Percentiles rank a stretch among this genome's conserved stretches.
Conservation (phyloP, 2,329 filamentous ascomycete genomes). For the Teratosphaeria zuluensis region DNA sequence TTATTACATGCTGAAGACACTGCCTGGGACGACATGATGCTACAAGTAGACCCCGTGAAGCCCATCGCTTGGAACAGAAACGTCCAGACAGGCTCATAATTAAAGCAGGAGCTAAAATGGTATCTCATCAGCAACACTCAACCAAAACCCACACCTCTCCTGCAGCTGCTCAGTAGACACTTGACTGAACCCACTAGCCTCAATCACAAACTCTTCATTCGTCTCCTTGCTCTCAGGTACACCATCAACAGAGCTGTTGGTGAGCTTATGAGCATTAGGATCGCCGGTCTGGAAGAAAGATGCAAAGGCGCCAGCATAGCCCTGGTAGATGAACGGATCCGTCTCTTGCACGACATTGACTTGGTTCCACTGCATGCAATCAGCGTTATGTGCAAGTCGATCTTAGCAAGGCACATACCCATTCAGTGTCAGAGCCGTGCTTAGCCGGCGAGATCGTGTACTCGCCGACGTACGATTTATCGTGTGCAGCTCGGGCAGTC, state of each 20-base stretch:
- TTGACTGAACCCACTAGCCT: conserved; percentile 35
- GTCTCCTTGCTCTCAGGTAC: conserved; percentile 36
- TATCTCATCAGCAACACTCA: conserved; percentile 35
- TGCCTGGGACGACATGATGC: too few relatives aligned
- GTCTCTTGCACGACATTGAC: conserved; percentile 44
- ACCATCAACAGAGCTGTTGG: conserved; percentile 31
- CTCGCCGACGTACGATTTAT: conserved; percentile 46
- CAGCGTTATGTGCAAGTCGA: neutral
- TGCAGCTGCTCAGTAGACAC: conserved; percentile 31
- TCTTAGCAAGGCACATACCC: conserved; percentile 13
- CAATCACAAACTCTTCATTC: conserved; percentile 44
- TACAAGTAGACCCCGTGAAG: too few relatives aligned
- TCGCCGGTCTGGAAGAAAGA: conserved; percentile 52
- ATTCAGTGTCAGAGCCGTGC: conserved; percentile 50
- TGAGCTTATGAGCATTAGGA: conserved; percentile 49
- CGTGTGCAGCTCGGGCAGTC: conserved; percentile 35
- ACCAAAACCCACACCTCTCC: conserved; percentile 47
- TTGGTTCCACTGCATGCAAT: conserved; percentile 40
- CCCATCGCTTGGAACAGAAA: too few relatives aligned
- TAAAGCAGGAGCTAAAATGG: conserved; percentile 27
- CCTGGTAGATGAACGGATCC: conserved; percentile 38
- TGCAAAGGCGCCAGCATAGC: conserved; percentile 49
- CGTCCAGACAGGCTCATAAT: neutral
- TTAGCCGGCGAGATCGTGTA: conserved; percentile 51
- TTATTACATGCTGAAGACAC: too few relatives aligned